Base-by-base conservation (phyloP, 2,329 filamentous ascomycete genomes). In the Fusarium duplospermum region DNA sequence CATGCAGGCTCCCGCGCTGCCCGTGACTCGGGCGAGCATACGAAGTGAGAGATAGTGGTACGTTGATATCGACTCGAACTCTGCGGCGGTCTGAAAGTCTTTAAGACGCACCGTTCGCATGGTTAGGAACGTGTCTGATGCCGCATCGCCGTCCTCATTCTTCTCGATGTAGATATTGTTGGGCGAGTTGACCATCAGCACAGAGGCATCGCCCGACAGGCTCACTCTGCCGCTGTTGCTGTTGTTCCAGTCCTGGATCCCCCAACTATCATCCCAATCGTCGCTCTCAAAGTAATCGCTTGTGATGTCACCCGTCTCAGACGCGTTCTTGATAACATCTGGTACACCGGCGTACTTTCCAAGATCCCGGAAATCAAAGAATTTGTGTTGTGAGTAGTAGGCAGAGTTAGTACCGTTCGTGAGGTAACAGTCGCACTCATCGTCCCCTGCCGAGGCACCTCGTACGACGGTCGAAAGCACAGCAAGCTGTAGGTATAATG, bases 331-430 rank as follows among this genome's bases (percentile, higher is more conserved):
- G 57, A 85, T 72, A 52, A 80, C 73, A 9, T 75, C 60, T 1
- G 85, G 83, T 10, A 83, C 80, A 54, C 77, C 72, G 4, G 83
- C 85, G 64, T 86, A 83, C 27, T 85, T 73, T 2, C 78, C 47
- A 22, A 87, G 82, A 42, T 78, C 79, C 54, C 87, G 81, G 72
- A 88, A 89, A 78, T 89, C 87, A 72, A 86, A 87, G 80, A 89
- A 89, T 40, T 79, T 75, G 76, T 87, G 87, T 20, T 81, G 79
- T 20, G 81, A 79, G 74, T 86, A 89, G 79, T 84, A 88, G 47
- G 77, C 76, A 27, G 82, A 77, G 50, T 81, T 81, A 14, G 82
- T 84, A 52, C 82, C 85, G 72, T 88, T 87, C 74, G 84, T 87
- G 59, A 86, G 77, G 73, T 83, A 89, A 76, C 87, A 89, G 65